phyloP scores from a whole-genome alignment of 257 asterid genomes.

The Lycium ferocissimum region DNA sequence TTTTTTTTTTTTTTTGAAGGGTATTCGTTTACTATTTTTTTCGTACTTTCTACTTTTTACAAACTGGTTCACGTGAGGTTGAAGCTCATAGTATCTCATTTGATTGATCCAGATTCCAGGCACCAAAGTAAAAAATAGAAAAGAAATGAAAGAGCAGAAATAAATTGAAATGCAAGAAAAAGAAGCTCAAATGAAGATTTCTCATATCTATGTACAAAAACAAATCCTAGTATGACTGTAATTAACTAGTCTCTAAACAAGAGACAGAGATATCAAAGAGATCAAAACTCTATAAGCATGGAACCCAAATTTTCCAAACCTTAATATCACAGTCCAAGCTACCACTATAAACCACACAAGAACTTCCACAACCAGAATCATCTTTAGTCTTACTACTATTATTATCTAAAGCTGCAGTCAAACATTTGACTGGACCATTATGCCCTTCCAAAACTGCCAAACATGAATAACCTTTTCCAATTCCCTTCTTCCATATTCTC shows the following conservation, averaged over 20 bases:
- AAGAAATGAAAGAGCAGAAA: too few species aligned
- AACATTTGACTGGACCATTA: slow-evolving; percentile 73
- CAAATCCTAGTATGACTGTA: not conserved
- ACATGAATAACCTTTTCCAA: slow-evolving; percentile 62
- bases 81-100: too few species aligned
- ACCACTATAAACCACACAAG: slow-evolving; percentile 67
- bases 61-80: too few species aligned
- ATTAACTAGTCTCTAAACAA: not conserved
- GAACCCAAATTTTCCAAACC: slow-evolving; percentile 60
- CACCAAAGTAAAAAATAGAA: too few species aligned
- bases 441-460: slow-evolving; percentile 80
- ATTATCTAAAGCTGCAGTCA: slow-evolving; percentile 54
- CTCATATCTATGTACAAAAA: not conserved
- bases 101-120: too few species aligned
- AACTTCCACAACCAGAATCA: slow-evolving; percentile 33
- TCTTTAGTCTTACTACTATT: not conserved
- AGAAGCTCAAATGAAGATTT: not conserved
- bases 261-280: not conserved
- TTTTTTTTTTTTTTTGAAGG: too few species aligned
- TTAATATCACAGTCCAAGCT: slow-evolving; percentile 74
- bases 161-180: too few species aligned
- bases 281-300: slow-evolving; percentile 30
- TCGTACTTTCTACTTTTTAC: too few species aligned
- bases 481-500: slow-evolving; percentile 69
- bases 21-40: too few species aligned